phyloP scores from a whole-genome alignment of 352 stramenopile species.

The Phytopythium litorale region DNA sequence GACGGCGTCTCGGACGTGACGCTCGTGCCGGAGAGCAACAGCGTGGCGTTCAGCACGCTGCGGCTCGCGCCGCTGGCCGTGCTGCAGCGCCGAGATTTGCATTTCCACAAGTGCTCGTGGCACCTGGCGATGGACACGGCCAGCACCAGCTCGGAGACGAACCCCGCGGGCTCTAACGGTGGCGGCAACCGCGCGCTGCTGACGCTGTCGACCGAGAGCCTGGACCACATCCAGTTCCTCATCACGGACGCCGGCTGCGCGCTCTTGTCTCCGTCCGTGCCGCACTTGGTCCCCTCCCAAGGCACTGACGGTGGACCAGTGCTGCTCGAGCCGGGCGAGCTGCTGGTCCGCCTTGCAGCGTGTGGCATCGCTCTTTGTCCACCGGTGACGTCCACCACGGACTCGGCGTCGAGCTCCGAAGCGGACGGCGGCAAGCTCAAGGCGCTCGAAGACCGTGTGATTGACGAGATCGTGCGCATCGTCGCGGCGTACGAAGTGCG shows the following conservation, averaged over 20 bases:
- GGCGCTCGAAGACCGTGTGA: constrained; percentile 61
- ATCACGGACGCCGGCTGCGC: constrained; percentile 57
- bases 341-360: constrained; percentile 46
- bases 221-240: constrained; percentile 57
- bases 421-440: constrained; percentile 52
- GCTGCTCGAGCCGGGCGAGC: constrained; percentile 31
- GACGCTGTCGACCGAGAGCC: constrained; percentile 53
- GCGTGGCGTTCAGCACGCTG: constrained; percentile 69
- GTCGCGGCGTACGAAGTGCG: constrained; percentile 60
- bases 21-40: constrained; percentile 51
- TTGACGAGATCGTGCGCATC: constrained; percentile 64
- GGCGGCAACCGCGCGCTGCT: constrained; percentile 28
- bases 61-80: constrained; percentile 70
- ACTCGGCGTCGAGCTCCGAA: not conserved
- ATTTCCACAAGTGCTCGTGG: constrained; percentile 67
- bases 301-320: not conserved
- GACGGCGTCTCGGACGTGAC: constrained; percentile 70
- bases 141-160: constrained; percentile 4
- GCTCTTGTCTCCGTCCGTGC: constrained; percentile 41
- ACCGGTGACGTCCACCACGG: constrained; percentile 10
- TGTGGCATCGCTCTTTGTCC: constrained; percentile 68
- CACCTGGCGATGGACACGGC: constrained; percentile 55
- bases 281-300: constrained; percentile 26
- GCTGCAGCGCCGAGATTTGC: constrained; percentile 62
- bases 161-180: not conserved